A percentile compares a stretch with the other conserved stretches of the same genome.
phyloP scores from a whole-genome alignment of 176 grass and related monocot species.

The Tillandsia leiboldiana region DNA sequence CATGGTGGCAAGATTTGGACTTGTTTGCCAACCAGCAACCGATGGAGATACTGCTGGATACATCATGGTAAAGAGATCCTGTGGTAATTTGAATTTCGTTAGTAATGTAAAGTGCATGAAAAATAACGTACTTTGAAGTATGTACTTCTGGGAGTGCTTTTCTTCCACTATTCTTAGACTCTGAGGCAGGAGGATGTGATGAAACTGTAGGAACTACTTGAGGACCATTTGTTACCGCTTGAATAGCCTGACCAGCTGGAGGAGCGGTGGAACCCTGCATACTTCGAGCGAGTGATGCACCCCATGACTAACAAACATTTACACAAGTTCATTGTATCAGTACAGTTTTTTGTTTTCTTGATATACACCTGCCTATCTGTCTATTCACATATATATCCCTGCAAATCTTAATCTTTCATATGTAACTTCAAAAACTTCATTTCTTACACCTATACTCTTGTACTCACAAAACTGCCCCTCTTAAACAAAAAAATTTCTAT shows the following conservation, averaged over 20 bases:
- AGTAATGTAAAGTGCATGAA: background rate
- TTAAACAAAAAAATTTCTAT: too few relatives aligned
- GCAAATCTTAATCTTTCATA: too few relatives aligned
- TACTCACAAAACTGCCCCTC: too few relatives aligned
- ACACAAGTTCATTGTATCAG: background rate
- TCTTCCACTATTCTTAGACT: slow-evolving; percentile 20
- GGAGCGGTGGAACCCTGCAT: slow-evolving; percentile 3
- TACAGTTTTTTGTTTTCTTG: too few relatives aligned
- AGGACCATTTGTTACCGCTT: slow-evolving; percentile 16
- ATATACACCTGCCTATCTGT: too few relatives aligned
- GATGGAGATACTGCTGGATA: slow-evolving; percentile 21
- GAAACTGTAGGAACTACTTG: slow-evolving; percentile 12
- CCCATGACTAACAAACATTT: slow-evolving; percentile 24
- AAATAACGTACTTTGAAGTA: slow-evolving; percentile 14
- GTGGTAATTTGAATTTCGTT: slow-evolving; percentile 11
- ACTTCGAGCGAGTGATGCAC: slow-evolving; percentile 11
- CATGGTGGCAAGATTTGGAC: slow-evolving; percentile 19
- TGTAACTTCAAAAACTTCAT: too few relatives aligned
- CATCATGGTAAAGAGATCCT: slow-evolving; percentile 39
- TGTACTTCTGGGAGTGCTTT: slow-evolving; percentile 46
- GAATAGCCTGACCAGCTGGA: slow-evolving; percentile 20
- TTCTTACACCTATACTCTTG: too few relatives aligned
- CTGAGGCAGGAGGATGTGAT: slow-evolving; percentile 9
- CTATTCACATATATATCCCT: too few relatives aligned
- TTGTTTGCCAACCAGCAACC: slow-evolving; percentile 32